Conservation (phyloP, 2,329 filamentous ascomycete genomes). For the Pseudopithomyces chartarum region DNA sequence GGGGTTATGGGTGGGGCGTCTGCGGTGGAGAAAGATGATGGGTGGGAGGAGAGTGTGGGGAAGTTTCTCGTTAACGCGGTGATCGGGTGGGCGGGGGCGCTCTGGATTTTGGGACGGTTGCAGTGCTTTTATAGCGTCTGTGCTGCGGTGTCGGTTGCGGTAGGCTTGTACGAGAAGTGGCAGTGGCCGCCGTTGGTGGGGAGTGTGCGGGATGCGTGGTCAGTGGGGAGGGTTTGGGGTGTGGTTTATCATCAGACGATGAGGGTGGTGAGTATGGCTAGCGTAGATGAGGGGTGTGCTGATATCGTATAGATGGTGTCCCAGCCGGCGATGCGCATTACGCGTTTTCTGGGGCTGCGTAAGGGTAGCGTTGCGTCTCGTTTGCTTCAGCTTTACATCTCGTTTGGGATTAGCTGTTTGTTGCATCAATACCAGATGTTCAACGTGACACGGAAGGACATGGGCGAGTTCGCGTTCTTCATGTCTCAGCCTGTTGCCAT, state of each 20-base stretch:
- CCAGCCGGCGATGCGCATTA: conserved; percentile 6
- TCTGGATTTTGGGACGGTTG: conserved; percentile 6
- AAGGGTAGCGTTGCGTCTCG: conserved; percentile 3
- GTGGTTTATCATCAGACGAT: conserved; percentile 11
- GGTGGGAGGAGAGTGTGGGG: background rate
- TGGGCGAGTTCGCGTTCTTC: conserved; percentile 5
- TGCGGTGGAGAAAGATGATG: background rate
- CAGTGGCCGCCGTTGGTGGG: conserved; percentile 10
- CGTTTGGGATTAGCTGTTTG: conserved; percentile 9
- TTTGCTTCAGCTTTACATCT: background rate
- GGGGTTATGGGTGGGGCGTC: conserved; percentile 1
- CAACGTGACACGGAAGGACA: conserved; percentile 10
- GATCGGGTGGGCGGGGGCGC: conserved; percentile 7
- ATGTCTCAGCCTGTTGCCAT: conserved; percentile 6
- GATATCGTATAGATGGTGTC: conserved; percentile 7
- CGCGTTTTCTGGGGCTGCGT: background rate
- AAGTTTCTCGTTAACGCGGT: background rate
- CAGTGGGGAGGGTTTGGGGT: conserved; percentile 10
- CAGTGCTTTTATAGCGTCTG: conserved; percentile 4
- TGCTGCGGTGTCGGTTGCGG: conserved; percentile 3
- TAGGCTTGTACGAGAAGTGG: conserved; percentile 9
- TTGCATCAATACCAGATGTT: conserved; percentile 10
- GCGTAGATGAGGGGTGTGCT: background rate
- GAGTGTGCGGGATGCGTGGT: conserved; percentile 3
- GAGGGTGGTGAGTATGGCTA: conserved; percentile 2